phyloP scores from a whole-genome alignment of 805 yeast species.

The Candida ipomoeae region DNA sequence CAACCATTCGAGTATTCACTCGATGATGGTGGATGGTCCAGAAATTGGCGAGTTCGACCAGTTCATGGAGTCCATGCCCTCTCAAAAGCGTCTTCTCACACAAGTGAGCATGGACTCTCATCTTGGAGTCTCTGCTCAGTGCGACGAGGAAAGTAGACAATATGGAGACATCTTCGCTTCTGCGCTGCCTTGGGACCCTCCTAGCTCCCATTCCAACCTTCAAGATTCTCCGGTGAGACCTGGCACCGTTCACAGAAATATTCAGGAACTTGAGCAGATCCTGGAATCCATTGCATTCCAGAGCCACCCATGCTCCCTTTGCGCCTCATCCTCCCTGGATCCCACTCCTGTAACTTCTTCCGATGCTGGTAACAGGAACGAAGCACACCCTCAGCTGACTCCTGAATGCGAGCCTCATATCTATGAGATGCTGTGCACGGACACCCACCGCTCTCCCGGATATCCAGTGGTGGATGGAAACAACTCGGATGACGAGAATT shows the following conservation, averaged over 20 bases:
- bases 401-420: no score
- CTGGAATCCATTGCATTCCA: not conserved
- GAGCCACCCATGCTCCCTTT: not conserved
- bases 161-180: not conserved
- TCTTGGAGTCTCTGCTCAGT: not conserved
- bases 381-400: not conserved
- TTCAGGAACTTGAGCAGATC: not conserved
- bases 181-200: not conserved
- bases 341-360: no score
- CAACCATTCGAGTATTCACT: not conserved
- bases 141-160: not conserved
- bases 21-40: not conserved
- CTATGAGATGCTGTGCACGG: not conserved
- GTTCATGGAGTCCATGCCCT: not conserved
- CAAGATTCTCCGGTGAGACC: not conserved
- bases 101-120: not conserved
- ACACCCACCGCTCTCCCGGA: not conserved
- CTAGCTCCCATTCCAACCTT: not conserved
- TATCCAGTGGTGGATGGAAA: not conserved
- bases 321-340: not conserved
- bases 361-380: not conserved
- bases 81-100: not conserved
- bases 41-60: not conserved
- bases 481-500: conserved; percentile 3
- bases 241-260: not conserved